These are phyloP conservation scores for Punica granatum DNA, from an alignment of 345 rosid genomes.

Conservation along the genomic window DNA sequence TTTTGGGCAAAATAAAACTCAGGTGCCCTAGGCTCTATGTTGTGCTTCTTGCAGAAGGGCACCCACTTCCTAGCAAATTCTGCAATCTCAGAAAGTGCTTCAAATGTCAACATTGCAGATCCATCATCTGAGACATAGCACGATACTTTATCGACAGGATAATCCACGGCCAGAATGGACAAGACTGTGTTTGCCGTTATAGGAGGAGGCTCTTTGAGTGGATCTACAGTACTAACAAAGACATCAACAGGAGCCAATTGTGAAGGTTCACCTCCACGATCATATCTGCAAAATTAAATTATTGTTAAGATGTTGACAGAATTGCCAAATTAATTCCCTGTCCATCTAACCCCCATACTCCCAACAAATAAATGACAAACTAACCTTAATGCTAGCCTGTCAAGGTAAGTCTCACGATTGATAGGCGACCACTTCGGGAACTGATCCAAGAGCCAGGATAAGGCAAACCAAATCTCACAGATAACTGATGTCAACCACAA, in stretches of 20 bases:
- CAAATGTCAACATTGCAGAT: constrained; percentile 92
- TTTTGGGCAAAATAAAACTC: constrained; percentile 93
- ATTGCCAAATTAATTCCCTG: constrained; percentile 3
- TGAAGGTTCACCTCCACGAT: constrained; percentile 89
- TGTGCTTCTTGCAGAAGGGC: constrained; percentile 94
- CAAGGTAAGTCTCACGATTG: constrained; percentile 82
- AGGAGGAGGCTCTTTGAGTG: constrained; percentile 91
- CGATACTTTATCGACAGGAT: constrained; percentile 94
- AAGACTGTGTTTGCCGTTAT: constrained; percentile 91
- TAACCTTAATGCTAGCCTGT: constrained; percentile 83
- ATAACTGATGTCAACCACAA: constrained; percentile 87
- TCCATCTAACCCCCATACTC: background rate
- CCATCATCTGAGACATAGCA: constrained; percentile 98
- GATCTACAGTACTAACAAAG: constrained; percentile 98
- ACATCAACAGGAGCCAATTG: constrained; percentile 82
- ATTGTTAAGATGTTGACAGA: background rate
- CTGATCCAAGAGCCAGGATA: constrained; percentile 95
- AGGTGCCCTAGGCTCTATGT: constrained; percentile 92
- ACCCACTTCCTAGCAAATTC: constrained; percentile 99
- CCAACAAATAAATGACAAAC: constrained; percentile 18
- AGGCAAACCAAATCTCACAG: constrained; percentile 97
- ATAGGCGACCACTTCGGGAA: constrained; percentile 87
- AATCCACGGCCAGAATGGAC: constrained; percentile 92
- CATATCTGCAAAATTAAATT: constrained; percentile 40
- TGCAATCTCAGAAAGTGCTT: constrained; percentile 91